phyloP scores from a whole-genome alignment of 2,329 filamentous ascomycete genomes.

The Claviceps arundinis region DNA sequence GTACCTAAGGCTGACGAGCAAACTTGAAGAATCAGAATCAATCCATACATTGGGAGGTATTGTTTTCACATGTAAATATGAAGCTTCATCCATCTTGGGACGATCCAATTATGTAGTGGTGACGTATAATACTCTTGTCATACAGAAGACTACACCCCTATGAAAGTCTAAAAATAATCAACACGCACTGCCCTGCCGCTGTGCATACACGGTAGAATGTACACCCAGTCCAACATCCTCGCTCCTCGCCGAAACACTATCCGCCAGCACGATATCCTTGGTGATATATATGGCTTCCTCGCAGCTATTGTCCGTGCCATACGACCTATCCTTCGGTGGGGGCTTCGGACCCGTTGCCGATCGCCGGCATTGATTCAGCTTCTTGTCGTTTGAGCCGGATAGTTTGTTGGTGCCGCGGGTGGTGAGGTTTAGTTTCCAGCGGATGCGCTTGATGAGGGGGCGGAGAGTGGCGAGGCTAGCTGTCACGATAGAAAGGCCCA shows the following conservation, averaged over 20 bases:
- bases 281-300: conserved; percentile 1
- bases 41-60: too few species aligned
- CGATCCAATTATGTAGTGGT: too few species aligned
- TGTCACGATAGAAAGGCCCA: conserved; percentile 33
- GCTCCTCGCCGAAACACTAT: neutral
- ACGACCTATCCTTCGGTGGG: neutral
- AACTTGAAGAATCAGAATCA: too few species aligned
- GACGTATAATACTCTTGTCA: too few species aligned
- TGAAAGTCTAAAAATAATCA: too few species aligned
- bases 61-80: too few species aligned
- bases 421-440: conserved; percentile 17
- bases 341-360: neutral
- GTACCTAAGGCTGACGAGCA: too few species aligned
- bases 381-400: neutral
- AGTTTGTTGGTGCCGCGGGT: neutral
- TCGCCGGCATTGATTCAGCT: neutral
- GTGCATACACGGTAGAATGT: neutral
- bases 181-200: neutral
- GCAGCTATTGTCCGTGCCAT: neutral
- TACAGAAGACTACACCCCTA: too few species aligned
- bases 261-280: neutral
- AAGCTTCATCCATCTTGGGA: too few species aligned
- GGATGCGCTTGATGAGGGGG: conserved; percentile 25
- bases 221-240: neutral
- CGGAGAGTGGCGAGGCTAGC: conserved; percentile 33